Evolutionary conservation across 352 stramenopile species (phyloP), one percentile per base, ranked within the genome.

Genomic region (Saprolegnia parasitica): DNA sequence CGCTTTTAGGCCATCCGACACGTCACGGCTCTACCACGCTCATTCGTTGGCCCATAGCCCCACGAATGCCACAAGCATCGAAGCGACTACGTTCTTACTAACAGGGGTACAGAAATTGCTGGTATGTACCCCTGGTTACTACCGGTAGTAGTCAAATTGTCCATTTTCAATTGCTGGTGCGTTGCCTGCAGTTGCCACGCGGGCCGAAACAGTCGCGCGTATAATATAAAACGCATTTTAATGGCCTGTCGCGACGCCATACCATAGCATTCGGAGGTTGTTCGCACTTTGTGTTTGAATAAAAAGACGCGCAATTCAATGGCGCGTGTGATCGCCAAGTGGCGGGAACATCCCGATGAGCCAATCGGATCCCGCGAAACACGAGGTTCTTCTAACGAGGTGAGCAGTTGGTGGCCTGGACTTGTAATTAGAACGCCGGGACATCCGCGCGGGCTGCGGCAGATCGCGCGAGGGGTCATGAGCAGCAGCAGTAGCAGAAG

Each of bases 351-450:
- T 49, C 42, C 13, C 13, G 11, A n/a, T 15, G 42, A 49, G 18
- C 42, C 42, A 49, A 49, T 49, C 42, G 8, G 42, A 49, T n/a
- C 42, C 3, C 42, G 42, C 42, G 42, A n/a, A 49, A 15, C 42
- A 49, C 10, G 42, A 1, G 29, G 42, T 49, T 49, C 52, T 60
- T 60, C 52, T 60, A 60, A 60, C 52, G 52, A 60, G 52, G 35
- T 35, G 52, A 60, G 42, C 52, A 60, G 52, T 60, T 60, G 20
- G 52, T 60, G 52, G 52, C 24, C 52, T 60, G 24, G 52, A 60
- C 24, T 40, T 60, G 24, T 35, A 60, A 60, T 60, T 60, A 42
- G 24, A 40, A 40, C 52, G 13, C 13, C 24, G 52, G 52, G 20
- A 42, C 52, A 60, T 24, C 24, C 24, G 52, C 52, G 52, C 35